These are phyloP conservation scores for Yamadazyma aaseri DNA, from an alignment of 1,139 yeast species.

Conservation along the genomic window DNA sequence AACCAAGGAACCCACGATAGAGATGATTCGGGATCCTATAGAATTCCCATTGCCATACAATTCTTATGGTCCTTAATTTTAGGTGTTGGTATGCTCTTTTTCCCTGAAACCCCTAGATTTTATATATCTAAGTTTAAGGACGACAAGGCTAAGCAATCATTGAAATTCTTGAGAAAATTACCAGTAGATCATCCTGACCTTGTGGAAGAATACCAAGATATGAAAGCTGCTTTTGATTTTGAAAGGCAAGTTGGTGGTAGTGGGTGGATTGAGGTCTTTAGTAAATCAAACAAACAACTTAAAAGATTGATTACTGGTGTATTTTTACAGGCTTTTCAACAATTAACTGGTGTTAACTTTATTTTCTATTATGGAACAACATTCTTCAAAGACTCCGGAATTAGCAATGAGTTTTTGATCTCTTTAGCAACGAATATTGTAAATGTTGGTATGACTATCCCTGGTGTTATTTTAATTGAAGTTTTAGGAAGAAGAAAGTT, in stretches of 20 bases:
- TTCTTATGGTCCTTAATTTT: slow-evolving; percentile 40
- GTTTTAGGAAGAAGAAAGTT: slow-evolving; percentile 37
- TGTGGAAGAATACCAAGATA: slow-evolving; percentile 37
- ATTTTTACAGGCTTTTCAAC: slow-evolving; percentile 52
- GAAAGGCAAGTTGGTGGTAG: slow-evolving; percentile 26
- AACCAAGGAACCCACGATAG: slow-evolving; percentile 56
- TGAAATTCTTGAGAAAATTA: slow-evolving; percentile 32
- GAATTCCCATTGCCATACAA: slow-evolving; percentile 60
- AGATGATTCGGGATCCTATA: slow-evolving; percentile 56
- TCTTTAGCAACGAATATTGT: slow-evolving; percentile 38
- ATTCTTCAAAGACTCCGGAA: slow-evolving; percentile 58
- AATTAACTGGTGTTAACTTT: slow-evolving; percentile 73
- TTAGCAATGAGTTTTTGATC: slow-evolving; percentile 32
- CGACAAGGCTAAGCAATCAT: slow-evolving; percentile 52
- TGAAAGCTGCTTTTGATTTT: slow-evolving; percentile 36
- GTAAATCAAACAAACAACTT: slow-evolving; percentile 31
- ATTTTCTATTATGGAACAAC: slow-evolving; percentile 69
- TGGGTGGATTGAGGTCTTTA: slow-evolving; percentile 23
- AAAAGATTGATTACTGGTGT: slow-evolving; percentile 38
- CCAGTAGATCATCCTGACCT: slow-evolving; percentile 42
- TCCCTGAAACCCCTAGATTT: slow-evolving; percentile 83
- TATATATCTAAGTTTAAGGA: slow-evolving; percentile 52
- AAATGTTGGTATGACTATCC: slow-evolving; percentile 36
- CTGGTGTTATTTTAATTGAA: slow-evolving; percentile 38
- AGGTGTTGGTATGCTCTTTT: slow-evolving; percentile 54